Percentiles rank a stretch among this genome's conserved stretches.
phyloP scores from a whole-genome alignment of 345 rosid genomes.

The Salix brachista region DNA sequence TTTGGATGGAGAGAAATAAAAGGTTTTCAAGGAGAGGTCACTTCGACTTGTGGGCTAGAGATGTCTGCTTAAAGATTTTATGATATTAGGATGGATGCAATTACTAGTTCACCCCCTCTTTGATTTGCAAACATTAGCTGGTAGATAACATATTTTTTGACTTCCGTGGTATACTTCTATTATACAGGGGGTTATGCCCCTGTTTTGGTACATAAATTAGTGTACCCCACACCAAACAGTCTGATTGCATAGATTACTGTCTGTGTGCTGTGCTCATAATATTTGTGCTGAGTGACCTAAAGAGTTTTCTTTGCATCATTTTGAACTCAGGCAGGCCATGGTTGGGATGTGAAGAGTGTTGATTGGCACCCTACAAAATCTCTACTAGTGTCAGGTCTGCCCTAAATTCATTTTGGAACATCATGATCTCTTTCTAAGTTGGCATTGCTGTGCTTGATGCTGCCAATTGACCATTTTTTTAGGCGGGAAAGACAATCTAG shows the following conservation, averaged over 20 bases:
- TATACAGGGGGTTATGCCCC: too few species aligned
- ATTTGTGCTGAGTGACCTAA: constrained; percentile 29
- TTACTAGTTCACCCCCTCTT: too few species aligned
- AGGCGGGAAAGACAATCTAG: constrained; percentile 97
- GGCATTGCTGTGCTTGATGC: neutral
- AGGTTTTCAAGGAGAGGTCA: too few species aligned
- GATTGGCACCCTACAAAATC: constrained; percentile 99
- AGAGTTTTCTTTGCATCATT: constrained; percentile 31
- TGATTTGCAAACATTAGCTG: too few species aligned
- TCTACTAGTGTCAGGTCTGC: constrained; percentile 79
- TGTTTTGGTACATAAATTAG: too few species aligned
- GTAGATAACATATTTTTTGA: too few species aligned
- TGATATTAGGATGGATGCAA: too few species aligned
- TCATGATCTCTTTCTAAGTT: constrained; percentile 1
- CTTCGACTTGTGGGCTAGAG: too few species aligned
- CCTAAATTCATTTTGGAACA: constrained; percentile 7
- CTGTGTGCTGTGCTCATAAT: neutral
- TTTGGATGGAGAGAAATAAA: too few species aligned
- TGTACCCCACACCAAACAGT: neutral
- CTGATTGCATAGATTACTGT: neutral
- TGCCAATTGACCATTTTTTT: constrained; percentile 19
- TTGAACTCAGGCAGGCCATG: constrained; percentile 99
- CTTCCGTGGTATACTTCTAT: too few species aligned
- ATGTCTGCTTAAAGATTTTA: too few species aligned
- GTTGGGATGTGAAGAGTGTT: constrained; percentile 99